Evolutionary conservation across 1,139 yeast genomes (phyloP).

Genomic region (Meyerozyma carpophila): DNA sequence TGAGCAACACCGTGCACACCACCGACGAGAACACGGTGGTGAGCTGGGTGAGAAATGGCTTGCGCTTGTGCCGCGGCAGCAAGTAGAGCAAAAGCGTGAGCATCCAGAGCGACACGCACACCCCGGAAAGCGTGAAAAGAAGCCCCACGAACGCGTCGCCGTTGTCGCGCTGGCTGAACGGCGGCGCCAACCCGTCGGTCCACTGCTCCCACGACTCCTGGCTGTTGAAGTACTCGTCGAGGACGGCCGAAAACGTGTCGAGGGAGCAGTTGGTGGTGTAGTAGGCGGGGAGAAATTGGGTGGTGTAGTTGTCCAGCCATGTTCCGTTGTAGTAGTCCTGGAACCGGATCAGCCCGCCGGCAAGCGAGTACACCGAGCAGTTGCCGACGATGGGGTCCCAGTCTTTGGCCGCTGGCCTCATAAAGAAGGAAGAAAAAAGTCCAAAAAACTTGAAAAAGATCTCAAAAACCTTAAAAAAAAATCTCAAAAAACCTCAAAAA

Average conservation of each 20-base stretch:
- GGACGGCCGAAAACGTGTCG: conserved; percentile 10
- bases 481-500: too few relatives aligned
- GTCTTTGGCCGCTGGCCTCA: conserved; percentile 6
- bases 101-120: conserved; percentile 50
- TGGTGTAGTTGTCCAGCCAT: conserved; percentile 12
- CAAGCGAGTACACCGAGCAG: conserved; percentile 36
- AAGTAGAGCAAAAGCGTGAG: conserved; percentile 40
- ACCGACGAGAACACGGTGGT: conserved; percentile 43
- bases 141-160: conserved; percentile 45
- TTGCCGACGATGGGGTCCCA: conserved; percentile 18
- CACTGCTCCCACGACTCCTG: neutral
- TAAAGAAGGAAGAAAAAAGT: conserved; percentile 13
- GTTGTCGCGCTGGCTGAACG: conserved; percentile 26
- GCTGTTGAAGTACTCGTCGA: conserved; percentile 3
- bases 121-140: conserved; percentile 35
- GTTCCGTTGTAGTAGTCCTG: conserved; percentile 13
- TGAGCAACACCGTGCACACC: conserved; percentile 37
- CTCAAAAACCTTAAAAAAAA: neutral
- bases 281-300: conserved; percentile 32
- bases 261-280: conserved; percentile 39
- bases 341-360: conserved; percentile 24
- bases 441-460: neutral
- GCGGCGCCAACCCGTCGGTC: conserved; percentile 6
- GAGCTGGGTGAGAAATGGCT: conserved; percentile 42
- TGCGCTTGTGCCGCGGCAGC: conserved; percentile 38